These are phyloP conservation scores for Cryptosporidium canis DNA, from an alignment of 169 alveolate genomes.

Conservation along the genomic window DNA sequence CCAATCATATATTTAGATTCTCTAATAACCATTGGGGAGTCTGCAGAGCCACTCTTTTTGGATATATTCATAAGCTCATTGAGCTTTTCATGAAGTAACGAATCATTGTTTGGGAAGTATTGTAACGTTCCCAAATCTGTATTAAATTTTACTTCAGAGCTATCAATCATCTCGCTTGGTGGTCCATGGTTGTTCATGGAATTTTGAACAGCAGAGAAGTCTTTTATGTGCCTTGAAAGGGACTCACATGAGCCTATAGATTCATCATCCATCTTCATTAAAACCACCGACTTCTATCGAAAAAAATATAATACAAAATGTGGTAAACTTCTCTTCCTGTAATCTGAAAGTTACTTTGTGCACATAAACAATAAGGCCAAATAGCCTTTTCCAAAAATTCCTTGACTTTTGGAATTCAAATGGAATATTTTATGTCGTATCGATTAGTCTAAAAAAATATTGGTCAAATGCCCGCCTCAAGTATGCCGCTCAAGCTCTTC, in stretches of 20 bases:
- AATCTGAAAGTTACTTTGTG: not conserved
- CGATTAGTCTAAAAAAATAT: constrained; percentile 12
- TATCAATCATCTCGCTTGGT: constrained; percentile 6
- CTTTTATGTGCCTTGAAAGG: constrained; percentile 17
- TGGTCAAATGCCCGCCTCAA: constrained; percentile 29
- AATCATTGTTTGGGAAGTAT: not conserved
- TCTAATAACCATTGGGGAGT: constrained; percentile 21
- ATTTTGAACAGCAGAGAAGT: not conserved
- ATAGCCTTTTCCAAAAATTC: not conserved
- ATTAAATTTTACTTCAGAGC: not conserved
- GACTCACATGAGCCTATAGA: constrained; percentile 42
- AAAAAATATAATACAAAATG: not conserved
- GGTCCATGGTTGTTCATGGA: constrained; percentile 9
- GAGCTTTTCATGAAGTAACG: constrained; percentile 13
- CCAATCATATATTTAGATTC: constrained; percentile 26
- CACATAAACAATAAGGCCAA: not conserved
- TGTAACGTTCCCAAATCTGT: not conserved
- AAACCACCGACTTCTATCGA: not conserved
- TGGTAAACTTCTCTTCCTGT: not conserved
- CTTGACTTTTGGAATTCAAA: not conserved
- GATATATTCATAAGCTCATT: constrained; percentile 27
- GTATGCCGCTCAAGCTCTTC: not conserved
- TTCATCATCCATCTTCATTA: constrained; percentile 34
- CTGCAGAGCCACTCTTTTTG: not conserved
- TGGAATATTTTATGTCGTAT: not conserved